A percentile compares a stretch with the other conserved stretches of the same genome.
Evolutionary conservation across 192 early-diverging fungal genomes (phyloP).

Genomic region (Chytriomyces hyalinus): DNA sequence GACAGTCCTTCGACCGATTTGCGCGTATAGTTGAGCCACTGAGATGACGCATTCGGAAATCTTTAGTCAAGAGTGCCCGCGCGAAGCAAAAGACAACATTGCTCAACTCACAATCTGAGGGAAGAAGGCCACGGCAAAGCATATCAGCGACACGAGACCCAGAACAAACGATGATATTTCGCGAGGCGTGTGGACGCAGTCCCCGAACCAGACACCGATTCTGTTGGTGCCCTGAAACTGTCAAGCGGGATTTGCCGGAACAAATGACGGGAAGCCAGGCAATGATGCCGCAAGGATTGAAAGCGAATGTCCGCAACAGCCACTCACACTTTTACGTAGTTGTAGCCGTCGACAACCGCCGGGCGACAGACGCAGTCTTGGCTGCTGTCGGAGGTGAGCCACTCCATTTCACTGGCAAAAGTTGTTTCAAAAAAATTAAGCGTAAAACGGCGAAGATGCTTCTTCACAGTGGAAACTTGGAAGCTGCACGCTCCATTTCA

Average conservation of each 20-base stretch:
- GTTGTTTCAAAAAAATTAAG: no score
- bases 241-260: neutral
- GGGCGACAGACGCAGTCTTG: conserved; percentile 41
- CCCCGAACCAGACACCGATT: conserved; percentile 52
- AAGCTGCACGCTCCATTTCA: no score
- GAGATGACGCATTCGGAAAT: neutral
- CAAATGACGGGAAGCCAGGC: neutral
- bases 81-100: neutral
- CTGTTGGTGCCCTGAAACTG: conserved; percentile 32
- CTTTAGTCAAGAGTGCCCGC: neutral
- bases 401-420: no score
- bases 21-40: conserved; percentile 52
- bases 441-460: no score
- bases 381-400: no score
- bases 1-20: conserved; percentile 49
- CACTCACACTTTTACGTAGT: conserved; percentile 25
- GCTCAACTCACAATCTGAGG: conserved; percentile 48
- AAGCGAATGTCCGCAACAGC: neutral
- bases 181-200: conserved; percentile 52
- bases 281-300: neutral
- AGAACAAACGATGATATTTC: conserved; percentile 42
- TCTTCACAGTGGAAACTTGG: no score
- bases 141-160: conserved; percentile 41
- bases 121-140: conserved; percentile 47
- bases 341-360: conserved; percentile 38